Evolutionary conservation across 306 rosid genomes (phyloP).

Genomic region (Crotalaria pallida): DNA sequence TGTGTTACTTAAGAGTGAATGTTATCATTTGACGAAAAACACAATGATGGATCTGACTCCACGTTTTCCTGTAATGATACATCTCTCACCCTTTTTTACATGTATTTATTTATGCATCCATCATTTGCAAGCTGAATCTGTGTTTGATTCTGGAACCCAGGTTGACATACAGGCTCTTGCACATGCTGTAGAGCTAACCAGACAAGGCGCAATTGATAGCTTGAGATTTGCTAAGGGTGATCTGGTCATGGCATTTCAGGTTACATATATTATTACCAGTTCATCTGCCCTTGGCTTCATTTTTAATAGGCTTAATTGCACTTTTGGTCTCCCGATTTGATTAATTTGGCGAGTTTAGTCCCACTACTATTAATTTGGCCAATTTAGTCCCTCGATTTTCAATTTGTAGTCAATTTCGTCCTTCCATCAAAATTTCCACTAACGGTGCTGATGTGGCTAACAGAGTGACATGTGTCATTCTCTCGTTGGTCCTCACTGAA

Average conservation of each 20-base stretch:
- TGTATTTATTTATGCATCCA: slow-evolving; percentile 10
- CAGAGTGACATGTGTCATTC: too few relatives aligned
- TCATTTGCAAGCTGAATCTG: slow-evolving; percentile 3
- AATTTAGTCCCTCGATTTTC: too few relatives aligned
- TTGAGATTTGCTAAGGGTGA: slow-evolving; percentile 95
- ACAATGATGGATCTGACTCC: not conserved
- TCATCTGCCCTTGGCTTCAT: not conserved
- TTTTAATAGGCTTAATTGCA: too few relatives aligned
- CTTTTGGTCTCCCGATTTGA: too few relatives aligned
- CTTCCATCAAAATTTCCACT: too few relatives aligned
- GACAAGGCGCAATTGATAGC: slow-evolving; percentile 98
- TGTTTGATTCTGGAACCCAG: slow-evolving; percentile 49
- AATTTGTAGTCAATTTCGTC: too few relatives aligned
- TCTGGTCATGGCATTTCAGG: slow-evolving; percentile 94
- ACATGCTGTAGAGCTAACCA: slow-evolving; percentile 95
- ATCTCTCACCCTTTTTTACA: not conserved
- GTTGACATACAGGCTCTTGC: slow-evolving; percentile 98
- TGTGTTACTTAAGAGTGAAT: not conserved
- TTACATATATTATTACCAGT: slow-evolving; percentile 19
- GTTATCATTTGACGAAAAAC: not conserved
- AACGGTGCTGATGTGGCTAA: too few relatives aligned
- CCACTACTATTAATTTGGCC: too few relatives aligned
- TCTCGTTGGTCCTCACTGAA: too few relatives aligned
- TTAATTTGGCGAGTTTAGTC: too few relatives aligned
- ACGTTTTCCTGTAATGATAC: not conserved